Base-by-base conservation (phyloP, 73 alveolate species). In the Paraurostyla sp. region DNA sequence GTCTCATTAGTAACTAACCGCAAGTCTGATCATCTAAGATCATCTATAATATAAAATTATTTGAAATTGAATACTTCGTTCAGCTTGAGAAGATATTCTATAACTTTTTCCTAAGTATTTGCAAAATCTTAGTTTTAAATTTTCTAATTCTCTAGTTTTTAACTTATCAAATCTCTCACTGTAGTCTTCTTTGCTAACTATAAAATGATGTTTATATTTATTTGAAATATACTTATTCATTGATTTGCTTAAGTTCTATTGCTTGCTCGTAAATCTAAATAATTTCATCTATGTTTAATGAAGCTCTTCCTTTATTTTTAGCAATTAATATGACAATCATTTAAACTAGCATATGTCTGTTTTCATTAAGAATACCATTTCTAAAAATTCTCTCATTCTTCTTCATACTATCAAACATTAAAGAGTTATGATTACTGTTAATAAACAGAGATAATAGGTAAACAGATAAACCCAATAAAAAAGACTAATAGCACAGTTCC, bases 121-220 rank as follows among this genome's bases (percentile, higher is more conserved):
- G 6, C 7, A 35, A 78, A 78, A 7, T 78, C 76, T 7, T n/a
- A n/a, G n/a, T 49, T 23, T 9, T 4, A 3, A 30, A 54, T 59
- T 3, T 23, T 29, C 30, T 36, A 27, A 13, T 7, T 38, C 20
- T 78, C 30, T 1, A 78, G 3, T 3, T 42, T 20, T 20, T 18
- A 23, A 1, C 9, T 1, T 23, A 78, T 27, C 29, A 78, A 7
- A 35, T 78, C 89, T 36, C 40, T 78, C 13, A 52, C 89, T 51
- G 89, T 78, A 3, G 62, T 78, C 80, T 78, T 78, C 42, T 78
- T 78, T 2, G 36, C 63, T 4, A 78, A 35, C 71, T 51, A 78
- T 35, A 69, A n/a, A 41, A 41, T 40, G 20, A 69, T 69, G 11
- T 56, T 56, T 23, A 56, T 13, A 16, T 16, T 16, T 23, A 56